These are phyloP conservation scores for Panellus pusillus DNA, from an alignment of 768 basidiomycete species.

Conservation along the genomic window DNA sequence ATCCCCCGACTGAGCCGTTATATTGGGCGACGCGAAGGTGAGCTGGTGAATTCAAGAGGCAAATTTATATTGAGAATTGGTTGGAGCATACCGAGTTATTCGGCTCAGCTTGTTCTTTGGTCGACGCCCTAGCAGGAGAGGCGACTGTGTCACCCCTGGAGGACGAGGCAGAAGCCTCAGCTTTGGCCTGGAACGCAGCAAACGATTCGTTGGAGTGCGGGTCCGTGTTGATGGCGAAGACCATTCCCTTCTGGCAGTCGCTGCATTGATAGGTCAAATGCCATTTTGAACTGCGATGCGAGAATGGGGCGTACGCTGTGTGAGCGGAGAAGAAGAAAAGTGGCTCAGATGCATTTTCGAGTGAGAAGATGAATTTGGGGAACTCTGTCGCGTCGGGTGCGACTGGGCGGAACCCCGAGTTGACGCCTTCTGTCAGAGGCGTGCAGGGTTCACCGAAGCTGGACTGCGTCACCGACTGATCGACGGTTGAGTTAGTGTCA, in stretches of 20 bases:
- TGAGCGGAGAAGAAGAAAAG: slow-evolving; percentile 66
- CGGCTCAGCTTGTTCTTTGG: no score
- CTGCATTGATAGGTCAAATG: neutral
- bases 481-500: slow-evolving; percentile 1
- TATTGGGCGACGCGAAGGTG: no score
- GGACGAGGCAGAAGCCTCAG: no score
- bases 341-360: slow-evolving; percentile 45
- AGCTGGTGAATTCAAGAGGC: no score
- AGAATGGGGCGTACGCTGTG: slow-evolving; percentile 26
- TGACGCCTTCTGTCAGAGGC: slow-evolving; percentile 36
- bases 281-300: neutral
- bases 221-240: slow-evolving; percentile 1
- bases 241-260: slow-evolving; percentile 2
- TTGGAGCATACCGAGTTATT: no score
- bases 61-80: no score
- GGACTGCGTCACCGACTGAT: slow-evolving; percentile 62
- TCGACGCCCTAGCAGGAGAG: no score
- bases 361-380: slow-evolving; percentile 45
- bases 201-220: neutral
- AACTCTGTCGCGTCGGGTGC: slow-evolving; percentile 31
- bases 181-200: slow-evolving; percentile 6
- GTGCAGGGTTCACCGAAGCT: slow-evolving; percentile 56
- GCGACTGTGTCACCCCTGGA: no score
- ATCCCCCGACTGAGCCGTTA: no score
- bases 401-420: slow-evolving; percentile 52